A percentile compares a stretch with the other conserved stretches of the same genome.
These are phyloP conservation scores for Gynostemma pentaphyllum DNA, from an alignment of 306 rosid species.

Conservation along the genomic window DNA sequence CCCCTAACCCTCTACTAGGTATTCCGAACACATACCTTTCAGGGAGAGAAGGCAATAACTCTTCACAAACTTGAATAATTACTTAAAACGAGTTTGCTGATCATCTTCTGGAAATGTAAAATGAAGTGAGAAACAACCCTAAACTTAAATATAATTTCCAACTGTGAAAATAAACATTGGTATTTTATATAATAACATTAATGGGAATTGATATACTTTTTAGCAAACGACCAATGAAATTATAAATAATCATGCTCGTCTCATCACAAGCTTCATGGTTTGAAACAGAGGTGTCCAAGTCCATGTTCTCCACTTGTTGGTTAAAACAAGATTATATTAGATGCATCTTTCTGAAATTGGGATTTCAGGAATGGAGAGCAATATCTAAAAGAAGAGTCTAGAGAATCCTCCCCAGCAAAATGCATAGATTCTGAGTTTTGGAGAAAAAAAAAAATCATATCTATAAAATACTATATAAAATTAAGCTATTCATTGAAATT, in stretches of 20 bases:
- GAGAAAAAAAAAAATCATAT: too few species aligned
- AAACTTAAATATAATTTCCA: background rate
- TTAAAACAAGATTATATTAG: background rate
- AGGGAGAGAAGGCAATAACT: constrained; percentile 43
- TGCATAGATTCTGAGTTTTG: constrained; percentile 8
- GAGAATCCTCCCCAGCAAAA: constrained; percentile 5
- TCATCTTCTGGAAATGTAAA: constrained; percentile 23
- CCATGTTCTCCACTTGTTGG: background rate
- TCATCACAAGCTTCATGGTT: constrained; percentile 46
- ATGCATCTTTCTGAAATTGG: background rate
- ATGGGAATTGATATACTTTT: constrained; percentile 8
- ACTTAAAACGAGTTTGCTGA: constrained; percentile 14
- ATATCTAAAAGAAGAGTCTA: background rate
- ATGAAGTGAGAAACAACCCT: background rate
- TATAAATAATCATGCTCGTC: constrained; percentile 57
- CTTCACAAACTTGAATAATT: constrained; percentile 29
- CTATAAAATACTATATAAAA: too few species aligned
- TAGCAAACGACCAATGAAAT: constrained; percentile 49
- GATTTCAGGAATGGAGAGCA: too few species aligned
- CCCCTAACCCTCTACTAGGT: too few species aligned
- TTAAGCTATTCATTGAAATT: too few species aligned
- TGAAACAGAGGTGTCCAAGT: background rate
- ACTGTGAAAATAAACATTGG: background rate
- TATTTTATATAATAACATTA: background rate
- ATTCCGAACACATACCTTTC: constrained; percentile 67